Percentiles rank a stretch among this genome's conserved stretches.
Conservation (phyloP, 805 yeast species). For the Candida ipomoeae region DNA sequence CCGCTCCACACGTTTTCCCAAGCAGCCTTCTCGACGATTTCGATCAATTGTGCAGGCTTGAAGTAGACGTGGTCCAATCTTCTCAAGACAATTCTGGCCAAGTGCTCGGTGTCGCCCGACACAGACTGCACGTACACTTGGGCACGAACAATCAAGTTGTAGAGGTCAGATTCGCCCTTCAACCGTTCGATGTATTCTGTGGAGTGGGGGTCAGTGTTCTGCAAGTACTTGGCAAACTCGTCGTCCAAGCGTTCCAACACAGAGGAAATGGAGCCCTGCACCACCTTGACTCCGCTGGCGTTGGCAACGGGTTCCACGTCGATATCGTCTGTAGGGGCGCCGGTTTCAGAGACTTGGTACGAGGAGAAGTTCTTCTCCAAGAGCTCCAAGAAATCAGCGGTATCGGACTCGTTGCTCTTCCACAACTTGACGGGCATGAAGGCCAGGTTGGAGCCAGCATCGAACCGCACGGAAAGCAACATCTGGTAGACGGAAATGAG, state of each 20-base stretch:
- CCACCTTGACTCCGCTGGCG: conserved; percentile 59
- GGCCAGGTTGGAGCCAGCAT: conserved; percentile 60
- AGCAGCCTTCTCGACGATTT: conserved; percentile 65
- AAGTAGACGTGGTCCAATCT: conserved; percentile 91
- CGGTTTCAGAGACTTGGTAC: conserved; percentile 75
- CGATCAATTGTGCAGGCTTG: conserved; percentile 77
- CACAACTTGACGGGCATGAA: conserved; percentile 79
- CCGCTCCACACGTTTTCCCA: conserved; percentile 52
- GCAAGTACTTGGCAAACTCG: conserved; percentile 84
- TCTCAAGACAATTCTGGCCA: conserved; percentile 72
- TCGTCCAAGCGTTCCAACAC: conserved; percentile 92
- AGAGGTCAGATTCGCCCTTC: conserved; percentile 77
- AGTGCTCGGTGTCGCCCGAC: conserved; percentile 50
- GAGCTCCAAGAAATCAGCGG: conserved; percentile 57
- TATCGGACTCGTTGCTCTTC: conserved; percentile 64
- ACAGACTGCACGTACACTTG: conserved; percentile 80
- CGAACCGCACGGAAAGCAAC: conserved; percentile 85
- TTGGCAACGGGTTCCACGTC: conserved; percentile 62
- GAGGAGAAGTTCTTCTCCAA: conserved; percentile 56
- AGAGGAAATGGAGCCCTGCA: conserved; percentile 81
- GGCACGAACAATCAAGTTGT: conserved; percentile 72
- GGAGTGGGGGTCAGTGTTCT: conserved; percentile 90
- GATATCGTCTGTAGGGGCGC: conserved; percentile 64
- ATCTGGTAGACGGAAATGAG: conserved; percentile 71
- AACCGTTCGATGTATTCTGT: conserved; percentile 88